Percentiles rank a stretch among this genome's conserved stretches.
phyloP scores from a whole-genome alignment of 176 grass and related monocot genomes.

The Oryza punctata region DNA sequence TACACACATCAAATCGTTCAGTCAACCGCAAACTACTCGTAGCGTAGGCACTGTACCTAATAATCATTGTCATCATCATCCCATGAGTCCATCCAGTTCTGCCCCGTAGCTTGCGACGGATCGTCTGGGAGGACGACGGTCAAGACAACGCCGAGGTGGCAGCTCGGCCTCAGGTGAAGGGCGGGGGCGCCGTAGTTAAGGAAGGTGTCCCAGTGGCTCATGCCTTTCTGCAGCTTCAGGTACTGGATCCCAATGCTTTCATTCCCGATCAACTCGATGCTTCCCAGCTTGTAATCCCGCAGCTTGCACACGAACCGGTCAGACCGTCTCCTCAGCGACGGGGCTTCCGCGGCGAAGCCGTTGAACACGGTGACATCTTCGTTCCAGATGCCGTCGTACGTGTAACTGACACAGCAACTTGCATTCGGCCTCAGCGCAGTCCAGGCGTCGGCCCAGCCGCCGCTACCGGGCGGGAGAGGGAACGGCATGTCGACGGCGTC shows the following conservation, averaged over 20 bases:
- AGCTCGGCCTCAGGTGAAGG: conserved; percentile 20
- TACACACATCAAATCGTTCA: no score
- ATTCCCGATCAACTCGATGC: not conserved
- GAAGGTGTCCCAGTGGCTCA: no score
- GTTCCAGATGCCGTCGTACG: not conserved
- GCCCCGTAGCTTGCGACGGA: no score
- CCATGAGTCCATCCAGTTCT: no score
- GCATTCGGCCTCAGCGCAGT: not conserved
- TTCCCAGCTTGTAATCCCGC: conserved; percentile 14
- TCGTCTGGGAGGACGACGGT: conserved; percentile 21
- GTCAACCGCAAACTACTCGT: no score
- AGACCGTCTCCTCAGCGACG: not conserved
- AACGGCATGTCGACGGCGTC: conserved; percentile 23
- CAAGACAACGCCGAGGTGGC: conserved; percentile 36
- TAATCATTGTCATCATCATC: no score
- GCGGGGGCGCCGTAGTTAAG: no score
- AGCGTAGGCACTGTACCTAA: no score
- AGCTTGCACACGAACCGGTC: conserved; percentile 36
- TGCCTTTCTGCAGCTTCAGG: no score
- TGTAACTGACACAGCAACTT: no score
- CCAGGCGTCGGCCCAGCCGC: conserved; percentile 23
- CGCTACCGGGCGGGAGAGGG: not conserved
- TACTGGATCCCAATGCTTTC: no score
- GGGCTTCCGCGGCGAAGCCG: not conserved
- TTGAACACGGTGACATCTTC: not conserved